These are phyloP conservation scores for Krasilnikovozyma curviuscula DNA, from an alignment of 768 basidiomycete genomes.

Conservation along the genomic window DNA sequence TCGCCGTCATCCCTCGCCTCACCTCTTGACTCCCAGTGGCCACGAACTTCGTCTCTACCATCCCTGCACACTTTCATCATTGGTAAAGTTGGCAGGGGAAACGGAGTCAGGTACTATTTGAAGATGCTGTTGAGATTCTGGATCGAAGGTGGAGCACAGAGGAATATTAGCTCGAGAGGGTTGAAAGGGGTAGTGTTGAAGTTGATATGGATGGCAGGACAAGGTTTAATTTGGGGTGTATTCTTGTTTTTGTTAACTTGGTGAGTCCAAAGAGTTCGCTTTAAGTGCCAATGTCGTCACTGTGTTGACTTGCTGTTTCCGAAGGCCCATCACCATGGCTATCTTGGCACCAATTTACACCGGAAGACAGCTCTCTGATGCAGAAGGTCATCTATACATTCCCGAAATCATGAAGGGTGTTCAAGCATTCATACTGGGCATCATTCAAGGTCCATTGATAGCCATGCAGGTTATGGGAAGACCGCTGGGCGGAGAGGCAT, in stretches of 20 bases:
- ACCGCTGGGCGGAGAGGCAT: no score
- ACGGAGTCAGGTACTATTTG: neutral
- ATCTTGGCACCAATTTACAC: constrained; percentile 12
- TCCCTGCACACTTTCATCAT: neutral
- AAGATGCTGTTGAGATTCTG: neutral
- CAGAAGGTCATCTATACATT: constrained; percentile 6
- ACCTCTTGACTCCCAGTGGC: constrained; percentile 2
- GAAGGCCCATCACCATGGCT: constrained; percentile 10
- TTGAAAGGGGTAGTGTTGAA: neutral
- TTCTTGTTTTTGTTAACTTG: constrained; percentile 11
- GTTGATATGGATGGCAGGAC: neutral
- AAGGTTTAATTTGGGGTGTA: constrained; percentile 8
- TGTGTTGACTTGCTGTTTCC: no score
- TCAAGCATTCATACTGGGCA: no score
- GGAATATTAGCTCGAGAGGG: neutral
- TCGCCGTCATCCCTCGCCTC: neutral
- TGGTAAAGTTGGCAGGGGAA: neutral
- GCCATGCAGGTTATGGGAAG: no score
- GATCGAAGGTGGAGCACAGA: constrained; percentile 3
- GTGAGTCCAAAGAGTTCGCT: no score
- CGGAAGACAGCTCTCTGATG: constrained; percentile 2
- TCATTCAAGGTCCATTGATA: no score
- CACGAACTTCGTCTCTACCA: constrained; percentile 1
- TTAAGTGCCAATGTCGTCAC: no score
- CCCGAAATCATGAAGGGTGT: no score